phyloP scores from a whole-genome alignment of 345 rosid species.

The Salix udensis region DNA sequence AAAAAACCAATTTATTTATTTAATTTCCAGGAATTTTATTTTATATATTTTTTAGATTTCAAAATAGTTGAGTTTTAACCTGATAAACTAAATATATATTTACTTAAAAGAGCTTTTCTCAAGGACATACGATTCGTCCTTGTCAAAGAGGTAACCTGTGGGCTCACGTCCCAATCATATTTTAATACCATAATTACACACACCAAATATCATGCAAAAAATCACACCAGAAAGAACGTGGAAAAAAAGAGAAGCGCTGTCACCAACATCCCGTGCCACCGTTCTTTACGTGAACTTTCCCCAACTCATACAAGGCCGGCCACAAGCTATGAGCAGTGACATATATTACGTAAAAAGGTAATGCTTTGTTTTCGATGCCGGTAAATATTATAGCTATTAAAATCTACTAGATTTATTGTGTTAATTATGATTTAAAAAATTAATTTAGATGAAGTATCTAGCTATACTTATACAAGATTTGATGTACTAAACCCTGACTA shows the following conservation, averaged over 20 bases:
- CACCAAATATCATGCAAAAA: neutral
- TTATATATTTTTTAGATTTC: too few relatives aligned
- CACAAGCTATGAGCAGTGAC: slow-evolving; percentile 11
- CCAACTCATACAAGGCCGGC: neutral
- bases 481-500: too few relatives aligned
- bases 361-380: neutral
- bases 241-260: neutral
- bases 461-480: too few relatives aligned
- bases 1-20: too few relatives aligned
- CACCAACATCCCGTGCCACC: slow-evolving; percentile 36
- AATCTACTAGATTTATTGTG: too few relatives aligned
- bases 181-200: neutral
- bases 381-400: neutral
- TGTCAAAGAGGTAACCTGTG: neutral
- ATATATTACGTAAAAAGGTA: neutral
- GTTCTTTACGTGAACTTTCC: slow-evolving; percentile 30
- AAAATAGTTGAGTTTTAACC: too few relatives aligned
- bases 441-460: too few relatives aligned
- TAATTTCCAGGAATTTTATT: too few relatives aligned
- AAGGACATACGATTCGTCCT: neutral
- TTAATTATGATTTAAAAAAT: too few relatives aligned
- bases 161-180: slow-evolving; percentile 9
- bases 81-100: too few relatives aligned
- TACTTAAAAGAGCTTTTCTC: too few relatives aligned
- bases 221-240: neutral